A percentile compares a stretch with the other conserved stretches of the same genome.
Evolutionary conservation across 2,329 filamentous ascomycete species (phyloP).

Genomic region (Pestalotiopsis sp.): DNA sequence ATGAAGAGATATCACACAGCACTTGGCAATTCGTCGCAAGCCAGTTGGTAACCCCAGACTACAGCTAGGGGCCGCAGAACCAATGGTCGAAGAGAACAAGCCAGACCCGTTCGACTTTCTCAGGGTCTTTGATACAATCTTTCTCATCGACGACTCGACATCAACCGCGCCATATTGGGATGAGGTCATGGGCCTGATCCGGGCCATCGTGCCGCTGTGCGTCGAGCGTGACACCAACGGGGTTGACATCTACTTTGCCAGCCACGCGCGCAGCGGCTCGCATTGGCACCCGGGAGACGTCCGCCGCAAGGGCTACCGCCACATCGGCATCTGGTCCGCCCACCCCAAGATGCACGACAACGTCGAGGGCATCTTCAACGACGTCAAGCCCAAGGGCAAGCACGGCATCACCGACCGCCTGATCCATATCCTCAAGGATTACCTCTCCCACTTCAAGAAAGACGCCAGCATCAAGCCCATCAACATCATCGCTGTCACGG

Average conservation of each 20-base stretch:
- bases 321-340: conserved; percentile 25
- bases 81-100: not conserved
- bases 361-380: conserved; percentile 28
- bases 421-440: conserved; percentile 17
- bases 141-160: conserved; percentile 74
- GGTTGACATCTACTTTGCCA: conserved; percentile 75
- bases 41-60: not conserved
- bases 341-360: conserved; percentile 26
- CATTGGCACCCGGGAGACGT: not conserved
- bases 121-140: conserved; percentile 68
- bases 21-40: not conserved
- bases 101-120: conserved; percentile 69
- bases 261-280: conserved; percentile 44
- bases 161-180: conserved; percentile 69
- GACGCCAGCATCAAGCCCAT: conserved; percentile 44
- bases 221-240: conserved; percentile 67
- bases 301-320: conserved; percentile 21
- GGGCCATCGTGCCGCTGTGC: conserved; percentile 69
- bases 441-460: not conserved
- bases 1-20: not conserved
- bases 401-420: conserved; percentile 23
- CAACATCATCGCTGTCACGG: conserved; percentile 77
- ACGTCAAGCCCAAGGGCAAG: conserved; percentile 23
- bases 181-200: conserved; percentile 63
- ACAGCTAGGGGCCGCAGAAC: not conserved